phyloP scores from a whole-genome alignment of 306 rosid genomes.

The Canavalia ensiformis region DNA sequence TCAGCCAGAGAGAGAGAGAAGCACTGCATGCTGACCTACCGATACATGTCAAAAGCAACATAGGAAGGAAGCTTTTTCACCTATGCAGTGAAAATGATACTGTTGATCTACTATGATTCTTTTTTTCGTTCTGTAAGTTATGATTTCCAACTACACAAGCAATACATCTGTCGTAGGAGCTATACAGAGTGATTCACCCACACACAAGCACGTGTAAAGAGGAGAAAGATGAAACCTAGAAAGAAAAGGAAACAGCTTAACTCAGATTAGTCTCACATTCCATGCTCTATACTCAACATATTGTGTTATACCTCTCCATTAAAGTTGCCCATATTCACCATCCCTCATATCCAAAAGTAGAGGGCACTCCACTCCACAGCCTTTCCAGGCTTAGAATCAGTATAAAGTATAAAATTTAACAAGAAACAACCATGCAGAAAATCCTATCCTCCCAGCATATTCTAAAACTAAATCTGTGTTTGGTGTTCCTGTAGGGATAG shows the following conservation, averaged over 20 bases:
- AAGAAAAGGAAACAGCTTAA: constrained; percentile 26
- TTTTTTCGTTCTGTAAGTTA: constrained; percentile 45
- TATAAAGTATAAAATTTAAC: constrained; percentile 4
- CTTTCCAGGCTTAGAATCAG: constrained; percentile 33
- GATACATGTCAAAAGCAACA: constrained; percentile 32
- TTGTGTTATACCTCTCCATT: constrained; percentile 11
- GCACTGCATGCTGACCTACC: constrained; percentile 33
- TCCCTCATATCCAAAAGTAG: constrained; percentile 4
- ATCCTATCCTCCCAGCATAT: constrained; percentile 16
- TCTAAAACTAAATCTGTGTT: constrained; percentile 6
- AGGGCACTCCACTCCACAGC: constrained; percentile 16
- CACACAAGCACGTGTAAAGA: constrained; percentile 35
- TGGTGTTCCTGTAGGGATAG: too few species aligned
- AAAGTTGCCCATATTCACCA: constrained; percentile 6
- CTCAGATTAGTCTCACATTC: constrained; percentile 34
- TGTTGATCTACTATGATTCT: constrained; percentile 34
- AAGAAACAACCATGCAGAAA: constrained; percentile 17
- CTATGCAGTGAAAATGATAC: constrained; percentile 27
- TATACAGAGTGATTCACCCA: constrained; percentile 44
- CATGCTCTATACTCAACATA: constrained; percentile 34
- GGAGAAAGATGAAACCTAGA: constrained; percentile 36
- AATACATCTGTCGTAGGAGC: constrained; percentile 37
- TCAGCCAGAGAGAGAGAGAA: constrained; percentile 48
- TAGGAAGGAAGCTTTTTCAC: constrained; percentile 40
- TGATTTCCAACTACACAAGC: constrained; percentile 36